Conservation (phyloP, 108 stramenopile genomes). For the Fistulifera solaris region DNA sequence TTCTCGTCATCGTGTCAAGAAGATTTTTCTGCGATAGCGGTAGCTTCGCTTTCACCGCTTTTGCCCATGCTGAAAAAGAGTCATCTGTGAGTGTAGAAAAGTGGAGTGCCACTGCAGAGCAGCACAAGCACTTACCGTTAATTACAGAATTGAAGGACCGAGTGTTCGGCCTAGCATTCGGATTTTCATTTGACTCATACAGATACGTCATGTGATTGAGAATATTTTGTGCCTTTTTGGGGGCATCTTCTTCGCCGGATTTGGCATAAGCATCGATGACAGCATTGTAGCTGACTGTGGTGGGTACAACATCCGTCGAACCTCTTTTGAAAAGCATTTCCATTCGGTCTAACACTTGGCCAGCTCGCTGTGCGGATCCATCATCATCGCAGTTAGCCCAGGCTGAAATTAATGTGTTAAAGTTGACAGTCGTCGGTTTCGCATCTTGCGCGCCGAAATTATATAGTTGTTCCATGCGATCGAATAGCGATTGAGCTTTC, state of each 20-base stretch:
- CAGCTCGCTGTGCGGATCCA: constrained; percentile 47
- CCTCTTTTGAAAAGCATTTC: constrained; percentile 37
- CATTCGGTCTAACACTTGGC: constrained; percentile 55
- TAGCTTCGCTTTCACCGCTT: constrained; percentile 39
- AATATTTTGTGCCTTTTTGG: constrained; percentile 34
- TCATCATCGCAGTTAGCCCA: constrained; percentile 44
- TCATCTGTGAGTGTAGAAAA: neutral
- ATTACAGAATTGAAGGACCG: constrained; percentile 44
- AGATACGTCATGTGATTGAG: constrained; percentile 43
- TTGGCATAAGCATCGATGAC: constrained; percentile 44
- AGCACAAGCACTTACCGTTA: constrained; percentile 16
- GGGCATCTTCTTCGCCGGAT: constrained; percentile 19
- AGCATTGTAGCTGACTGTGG: constrained; percentile 48
- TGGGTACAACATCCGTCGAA: constrained; percentile 46
- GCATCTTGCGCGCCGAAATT: neutral
- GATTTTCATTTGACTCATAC: constrained; percentile 13
- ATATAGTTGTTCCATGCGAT: constrained; percentile 22
- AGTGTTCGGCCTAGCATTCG: constrained; percentile 40
- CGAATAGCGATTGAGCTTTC: constrained; percentile 34
- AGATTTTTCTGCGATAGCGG: constrained; percentile 40
- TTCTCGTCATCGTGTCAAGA: constrained; percentile 40
- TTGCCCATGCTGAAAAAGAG: constrained; percentile 23
- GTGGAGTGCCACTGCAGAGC: neutral
- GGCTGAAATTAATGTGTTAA: constrained; percentile 41
- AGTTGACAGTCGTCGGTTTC: constrained; percentile 4